These are phyloP conservation scores for Skeletonema tropicum DNA, from an alignment of 108 stramenopile genomes.

Conservation along the genomic window DNA sequence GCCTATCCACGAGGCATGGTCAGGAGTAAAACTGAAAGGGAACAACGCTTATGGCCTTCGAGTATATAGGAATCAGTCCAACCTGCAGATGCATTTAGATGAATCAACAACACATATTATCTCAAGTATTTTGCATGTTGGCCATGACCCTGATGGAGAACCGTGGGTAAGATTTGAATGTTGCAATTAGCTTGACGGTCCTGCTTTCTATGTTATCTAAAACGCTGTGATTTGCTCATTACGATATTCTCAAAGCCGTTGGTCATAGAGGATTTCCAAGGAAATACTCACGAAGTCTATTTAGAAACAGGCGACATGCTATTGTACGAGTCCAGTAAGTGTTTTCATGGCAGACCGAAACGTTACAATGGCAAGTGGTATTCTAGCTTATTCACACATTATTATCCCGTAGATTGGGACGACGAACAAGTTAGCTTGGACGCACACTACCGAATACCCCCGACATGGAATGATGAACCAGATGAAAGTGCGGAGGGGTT, in stretches of 20 bases:
- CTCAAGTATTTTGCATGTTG: conserved; percentile 59
- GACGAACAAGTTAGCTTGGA: conserved; percentile 48
- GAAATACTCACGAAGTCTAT: conserved; percentile 43
- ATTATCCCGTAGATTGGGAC: conserved; percentile 67
- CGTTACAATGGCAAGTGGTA: conserved; percentile 78
- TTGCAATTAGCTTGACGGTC: neutral
- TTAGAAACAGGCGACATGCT: conserved; percentile 70
- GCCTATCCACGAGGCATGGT: conserved; percentile 57
- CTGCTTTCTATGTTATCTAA: neutral
- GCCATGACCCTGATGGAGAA: conserved; percentile 43
- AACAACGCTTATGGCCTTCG: conserved; percentile 58
- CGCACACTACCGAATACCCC: conserved; percentile 71
- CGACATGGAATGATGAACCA: conserved; percentile 46
- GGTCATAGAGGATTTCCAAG: conserved; percentile 67
- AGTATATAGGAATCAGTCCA: conserved; percentile 57
- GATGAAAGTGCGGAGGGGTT: conserved; percentile 19
- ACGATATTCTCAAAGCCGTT: conserved; percentile 9
- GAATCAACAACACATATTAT: conserved; percentile 60
- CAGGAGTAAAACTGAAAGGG: conserved; percentile 24
- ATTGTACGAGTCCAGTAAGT: conserved; percentile 86
- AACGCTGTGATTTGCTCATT: conserved; percentile 1
- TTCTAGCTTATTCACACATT: conserved; percentile 75
- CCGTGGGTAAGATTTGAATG: conserved; percentile 33
- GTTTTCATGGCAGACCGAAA: conserved; percentile 80
- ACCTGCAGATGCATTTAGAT: conserved; percentile 66